phyloP scores from a whole-genome alignment of 768 basidiomycete species.

The Tricholomella constricta region DNA sequence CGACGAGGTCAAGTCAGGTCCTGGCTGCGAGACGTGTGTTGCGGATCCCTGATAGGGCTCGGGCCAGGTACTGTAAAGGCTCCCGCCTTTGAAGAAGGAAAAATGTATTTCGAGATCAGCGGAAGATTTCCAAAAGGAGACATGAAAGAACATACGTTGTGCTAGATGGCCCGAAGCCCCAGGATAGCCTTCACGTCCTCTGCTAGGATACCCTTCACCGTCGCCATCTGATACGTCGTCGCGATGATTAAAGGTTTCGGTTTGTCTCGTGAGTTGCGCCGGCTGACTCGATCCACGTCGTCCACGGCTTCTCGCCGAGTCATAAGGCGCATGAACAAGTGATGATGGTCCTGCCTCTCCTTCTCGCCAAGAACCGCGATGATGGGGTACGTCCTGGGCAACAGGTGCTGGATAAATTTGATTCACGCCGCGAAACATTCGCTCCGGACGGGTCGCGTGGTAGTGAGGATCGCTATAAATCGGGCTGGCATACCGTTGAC shows the following conservation, averaged over 20 bases:
- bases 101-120: background rate
- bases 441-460: conserved; percentile 28
- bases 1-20: conserved; percentile 8
- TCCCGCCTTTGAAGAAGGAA: conserved; percentile 2
- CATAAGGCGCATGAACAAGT: conserved; percentile 26
- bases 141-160: conserved; percentile 15
- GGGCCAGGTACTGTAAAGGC: conserved; percentile 8
- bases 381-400: conserved; percentile 16
- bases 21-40: conserved; percentile 1
- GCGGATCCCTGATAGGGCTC: background rate
- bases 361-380: conserved; percentile 32
- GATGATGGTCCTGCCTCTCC: conserved; percentile 50
- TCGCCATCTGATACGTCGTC: conserved; percentile 13
- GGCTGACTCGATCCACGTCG: conserved; percentile 26
- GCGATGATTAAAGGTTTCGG: conserved; percentile 14
- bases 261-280: conserved; percentile 19
- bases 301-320: conserved; percentile 14
- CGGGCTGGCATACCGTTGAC: conserved; percentile 29
- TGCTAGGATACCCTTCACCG: conserved; percentile 3
- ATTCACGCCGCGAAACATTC: conserved; percentile 21
- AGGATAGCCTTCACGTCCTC: conserved; percentile 15
- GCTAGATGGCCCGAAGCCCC: conserved; percentile 1
- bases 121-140: conserved; percentile 1
- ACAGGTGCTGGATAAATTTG: conserved; percentile 16
- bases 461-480: conserved; percentile 34